Conservation (phyloP, 768 basidiomycete species). For the Daedaleopsis nitida region DNA sequence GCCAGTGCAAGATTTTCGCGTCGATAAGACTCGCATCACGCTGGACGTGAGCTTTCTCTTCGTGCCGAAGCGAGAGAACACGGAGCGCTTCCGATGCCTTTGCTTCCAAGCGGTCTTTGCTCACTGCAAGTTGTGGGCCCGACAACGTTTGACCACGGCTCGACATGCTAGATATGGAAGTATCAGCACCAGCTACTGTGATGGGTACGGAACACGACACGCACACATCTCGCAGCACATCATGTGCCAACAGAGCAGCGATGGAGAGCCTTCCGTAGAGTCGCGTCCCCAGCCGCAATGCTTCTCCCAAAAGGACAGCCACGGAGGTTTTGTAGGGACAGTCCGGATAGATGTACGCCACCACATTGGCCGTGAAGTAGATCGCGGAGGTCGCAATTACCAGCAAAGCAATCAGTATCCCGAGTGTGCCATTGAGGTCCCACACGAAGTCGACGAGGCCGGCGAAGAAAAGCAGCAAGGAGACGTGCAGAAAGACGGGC, state of each 20-base stretch:
- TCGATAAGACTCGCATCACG: constrained; percentile 4
- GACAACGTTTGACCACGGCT: too few species aligned
- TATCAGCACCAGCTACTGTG: too few species aligned
- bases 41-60: constrained; percentile 1
- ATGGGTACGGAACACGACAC: background rate
- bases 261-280: background rate
- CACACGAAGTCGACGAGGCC: constrained; percentile 47
- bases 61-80: background rate
- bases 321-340: constrained; percentile 25
- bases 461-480: constrained; percentile 52
- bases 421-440: constrained; percentile 25
- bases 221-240: background rate
- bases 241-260: background rate
- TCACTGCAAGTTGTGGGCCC: background rate
- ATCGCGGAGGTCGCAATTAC: constrained; percentile 11
- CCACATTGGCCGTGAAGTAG: constrained; percentile 20
- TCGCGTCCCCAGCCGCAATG: background rate
- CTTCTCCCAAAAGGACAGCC: background rate
- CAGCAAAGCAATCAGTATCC: constrained; percentile 5
- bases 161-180: too few species aligned
- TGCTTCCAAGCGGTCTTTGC: background rate
- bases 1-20: background rate
- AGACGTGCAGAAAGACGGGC: constrained; percentile 49
- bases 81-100: background rate
- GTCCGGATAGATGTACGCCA: constrained; percentile 14